Base-by-base conservation (phyloP, 1,139 yeast genomes). In the Saccharomyces hybrid region DNA sequence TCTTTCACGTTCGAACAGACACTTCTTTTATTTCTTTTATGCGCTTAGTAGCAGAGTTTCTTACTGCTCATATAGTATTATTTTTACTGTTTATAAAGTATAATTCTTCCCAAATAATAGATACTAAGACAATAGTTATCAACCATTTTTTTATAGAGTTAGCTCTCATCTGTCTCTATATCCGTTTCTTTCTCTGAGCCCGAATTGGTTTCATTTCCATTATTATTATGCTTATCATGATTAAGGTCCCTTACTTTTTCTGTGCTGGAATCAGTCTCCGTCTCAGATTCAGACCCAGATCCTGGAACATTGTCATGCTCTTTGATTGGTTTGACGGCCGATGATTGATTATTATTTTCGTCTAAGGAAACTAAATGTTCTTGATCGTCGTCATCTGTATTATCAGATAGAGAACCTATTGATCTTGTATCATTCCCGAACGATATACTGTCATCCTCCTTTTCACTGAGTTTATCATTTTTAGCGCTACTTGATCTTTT, bases 201-300 rank as follows among this genome's bases (percentile, higher is more conserved):
- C n/a, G 12, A 19, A n/a, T 9, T 27, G 12, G n/a, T 11, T 42
- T 42, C 42, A 16, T 29, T 38, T 26, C 16, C 42, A 32, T 38
- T 32, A 26, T 27, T 11, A 24, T 6, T 19, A n/a, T 28, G 28
- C 26, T n/a, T 38, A 14, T 16, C 31, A 48, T 27, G 24, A 46
- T 16, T 54, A 46, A 14, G 11, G 12, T 12, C 42, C 49, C 28
- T 47, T 31, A 34, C 24, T 14, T 16, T 26, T 19, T 11, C 52
- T 42, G 50, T 32, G 11, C 42, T 38, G 21, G 53, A 46, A 16
- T 49, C 59, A 42, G 48, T 55, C 29, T 56, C 66, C 19, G 58
- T 53, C 9, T 48, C 59, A 42, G 48, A 54, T 14, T 48, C 59
- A 42, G 48, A 54, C 29, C 51, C 62, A n/a, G 54, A 55, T 24